phyloP scores from a whole-genome alignment of 148 eudicot genomes.

The Hydrangea macrophylla region DNA sequence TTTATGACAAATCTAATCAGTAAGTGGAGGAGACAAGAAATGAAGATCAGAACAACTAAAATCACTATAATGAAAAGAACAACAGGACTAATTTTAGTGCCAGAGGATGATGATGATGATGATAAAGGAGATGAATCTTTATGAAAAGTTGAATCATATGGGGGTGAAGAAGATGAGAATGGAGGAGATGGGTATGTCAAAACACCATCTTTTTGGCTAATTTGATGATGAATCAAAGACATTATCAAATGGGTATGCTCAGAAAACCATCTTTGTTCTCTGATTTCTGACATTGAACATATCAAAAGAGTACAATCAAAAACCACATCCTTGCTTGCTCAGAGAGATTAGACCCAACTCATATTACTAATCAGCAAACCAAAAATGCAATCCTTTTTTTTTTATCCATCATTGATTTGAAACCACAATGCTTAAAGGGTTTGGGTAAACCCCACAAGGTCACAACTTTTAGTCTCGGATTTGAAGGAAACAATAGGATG shows the following conservation, averaged over 20 bases:
- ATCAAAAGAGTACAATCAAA: constrained; percentile 6
- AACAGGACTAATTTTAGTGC: constrained; percentile 29
- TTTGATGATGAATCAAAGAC: constrained; percentile 45
- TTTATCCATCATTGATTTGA: background rate
- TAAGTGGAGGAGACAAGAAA: constrained; percentile 41
- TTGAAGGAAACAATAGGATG: background rate
- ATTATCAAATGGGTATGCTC: constrained; percentile 46
- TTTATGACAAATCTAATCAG: constrained; percentile 41
- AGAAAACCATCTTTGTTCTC: constrained; percentile 29
- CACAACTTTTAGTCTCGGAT: background rate
- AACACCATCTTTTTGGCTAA: constrained; percentile 31
- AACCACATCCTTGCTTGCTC: constrained; percentile 9
- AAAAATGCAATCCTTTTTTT: no score
- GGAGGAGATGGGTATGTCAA: constrained; percentile 34
- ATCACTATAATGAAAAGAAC: constrained; percentile 44
- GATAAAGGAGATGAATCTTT: constrained; percentile 10
- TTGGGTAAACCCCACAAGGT: background rate
- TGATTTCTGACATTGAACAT: constrained; percentile 24
- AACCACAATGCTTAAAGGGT: background rate
- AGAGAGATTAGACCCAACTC: background rate
- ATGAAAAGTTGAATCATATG: constrained; percentile 8
- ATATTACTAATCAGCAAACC: background rate
- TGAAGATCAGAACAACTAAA: constrained; percentile 43
- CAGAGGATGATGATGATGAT: constrained; percentile 38
- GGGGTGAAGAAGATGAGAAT: constrained; percentile 20